Base-by-base conservation (phyloP, 1,139 yeast species). In the Debaryomycetaceae sp. region DNA sequence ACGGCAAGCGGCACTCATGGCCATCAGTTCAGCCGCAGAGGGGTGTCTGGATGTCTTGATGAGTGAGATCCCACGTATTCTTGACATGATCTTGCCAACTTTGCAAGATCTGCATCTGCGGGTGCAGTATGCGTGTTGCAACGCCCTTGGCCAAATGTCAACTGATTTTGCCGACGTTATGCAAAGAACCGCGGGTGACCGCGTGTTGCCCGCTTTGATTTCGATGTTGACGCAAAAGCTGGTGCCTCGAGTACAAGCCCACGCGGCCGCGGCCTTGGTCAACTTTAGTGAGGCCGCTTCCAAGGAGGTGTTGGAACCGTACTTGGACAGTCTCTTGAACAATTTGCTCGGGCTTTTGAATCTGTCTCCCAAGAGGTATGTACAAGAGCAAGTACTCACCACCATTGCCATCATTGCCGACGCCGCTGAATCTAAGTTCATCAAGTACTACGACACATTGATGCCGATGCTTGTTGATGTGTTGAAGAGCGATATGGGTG, bases 351-450 rank as follows among this genome's bases (percentile, higher is more conserved):
- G 77, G 1, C 67, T 91, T 27, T 68, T 91, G 37, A 84, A 82
- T 51, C 52, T 45, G 32, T 79, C 93, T 32, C 94, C 94, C 27
- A 85, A 88, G 56, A 71, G 88, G 45, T 91, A 88, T 51, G 96
- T 93, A 27, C 98, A 91, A 59, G 98, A 91, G 51, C 98, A 91
- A 61, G 96, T 91, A 8, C 71, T 91, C 35, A 89, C 97, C 4
- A 91, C 98, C 1, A 89, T 91, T 56, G 96, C 98, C 18, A 85
- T 89, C 43, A 91, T 91, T 44, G 98, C 98, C 2, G 98, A 91
- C 59, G 95, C 96, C n/a, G 96, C 98, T 3, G 88, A 88, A 54
- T 73, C 74, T 44, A 83, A 83, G 52, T 91, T 91, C 52, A 72
- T 80, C 46, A 89, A 89, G 60, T 91, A 91, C 54, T 91, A 89